Evolutionary conservation across 73 alveolate genomes (phyloP), one percentile per base, ranked within the genome.

Genomic region (Tetrahymena thermophila): DNA sequence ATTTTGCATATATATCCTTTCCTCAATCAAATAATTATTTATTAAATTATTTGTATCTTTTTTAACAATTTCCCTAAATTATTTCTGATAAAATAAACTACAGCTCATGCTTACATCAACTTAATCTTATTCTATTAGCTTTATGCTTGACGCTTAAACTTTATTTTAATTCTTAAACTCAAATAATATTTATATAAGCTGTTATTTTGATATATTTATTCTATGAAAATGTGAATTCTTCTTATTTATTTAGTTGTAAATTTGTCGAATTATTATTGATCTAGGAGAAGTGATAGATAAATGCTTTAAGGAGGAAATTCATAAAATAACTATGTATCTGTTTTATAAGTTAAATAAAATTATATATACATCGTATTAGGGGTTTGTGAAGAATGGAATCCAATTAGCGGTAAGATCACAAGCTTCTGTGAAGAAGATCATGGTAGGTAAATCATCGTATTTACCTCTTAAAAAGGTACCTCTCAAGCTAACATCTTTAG

Each of bases 391-490:
- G 96, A 98, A 98, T 56, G 96, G 95, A 94, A 97, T 96, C 96
- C 98, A 98, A 97, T 97, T 98, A 21, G 84, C 97, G 6, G 98
- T 96, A 50, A 97, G 98, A 94, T 98, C 99, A 35, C 97, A 58
- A 43, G 96, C 94, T 40, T 98, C 99, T 35, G 98, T 96, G 56
- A 98, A 94, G 98, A 98, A 97, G 89, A 97, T 94, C 93, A 97
- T 14, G 71, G 97, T 97, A 93, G 99, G 99, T 83, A 97, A 96
- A 96, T 97, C 99, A 38, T 94, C 93, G 19, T 94, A 93, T 94
- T 93, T 96, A 35, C 99, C 99, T 94, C 95, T 96, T 35, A 97
- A 40, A 89, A 96, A 95, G 50, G 94, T 97, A 56, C 99, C 99
- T 96, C 99, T 94, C 71, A 97, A 94, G 84, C 43, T 85, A 35